Conservation (phyloP, 176 grass and related monocot genomes). For the Areca catechu region DNA sequence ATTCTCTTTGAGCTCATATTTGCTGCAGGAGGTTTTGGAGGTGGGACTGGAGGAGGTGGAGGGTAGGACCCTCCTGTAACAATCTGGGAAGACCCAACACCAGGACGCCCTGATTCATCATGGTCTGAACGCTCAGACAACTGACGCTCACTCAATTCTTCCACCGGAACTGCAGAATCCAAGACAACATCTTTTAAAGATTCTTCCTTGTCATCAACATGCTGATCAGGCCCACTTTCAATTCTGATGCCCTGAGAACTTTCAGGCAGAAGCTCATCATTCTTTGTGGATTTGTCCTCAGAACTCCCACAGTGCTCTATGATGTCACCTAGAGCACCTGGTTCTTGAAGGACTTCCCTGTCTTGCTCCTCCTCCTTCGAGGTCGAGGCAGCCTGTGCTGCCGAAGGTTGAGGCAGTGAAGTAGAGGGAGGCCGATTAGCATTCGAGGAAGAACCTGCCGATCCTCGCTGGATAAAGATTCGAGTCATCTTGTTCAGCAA, state of each 20-base stretch:
- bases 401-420: conserved; percentile 26
- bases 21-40: conserved; percentile 46
- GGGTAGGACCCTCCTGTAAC: conserved; percentile 36
- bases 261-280: conserved; percentile 30
- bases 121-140: conserved; percentile 38
- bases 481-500: conserved; percentile 58
- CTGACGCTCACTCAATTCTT: conserved; percentile 33
- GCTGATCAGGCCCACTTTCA: conserved; percentile 20
- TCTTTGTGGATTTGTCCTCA: conserved; percentile 32
- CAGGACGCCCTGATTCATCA: conserved; percentile 21
- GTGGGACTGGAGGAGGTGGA: conserved; percentile 69
- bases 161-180: conserved; percentile 34
- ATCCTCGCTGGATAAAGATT: conserved; percentile 86
- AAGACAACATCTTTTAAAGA: conserved; percentile 32
- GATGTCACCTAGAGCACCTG: conserved; percentile 2
- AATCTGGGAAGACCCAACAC: conserved; percentile 37
- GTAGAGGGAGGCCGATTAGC: conserved; percentile 38
- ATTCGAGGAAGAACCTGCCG: conserved; percentile 67
- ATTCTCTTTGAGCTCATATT: conserved; percentile 53
- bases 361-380: conserved; percentile 35
- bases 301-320: conserved; percentile 25
- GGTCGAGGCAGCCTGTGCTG: conserved; percentile 35
- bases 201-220: conserved; percentile 29
- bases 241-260: conserved; percentile 26
- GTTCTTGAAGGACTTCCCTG: conserved; percentile 27